Evolutionary conservation across 345 rosid genomes (phyloP).

Genomic region (Ricinus communis): DNA sequence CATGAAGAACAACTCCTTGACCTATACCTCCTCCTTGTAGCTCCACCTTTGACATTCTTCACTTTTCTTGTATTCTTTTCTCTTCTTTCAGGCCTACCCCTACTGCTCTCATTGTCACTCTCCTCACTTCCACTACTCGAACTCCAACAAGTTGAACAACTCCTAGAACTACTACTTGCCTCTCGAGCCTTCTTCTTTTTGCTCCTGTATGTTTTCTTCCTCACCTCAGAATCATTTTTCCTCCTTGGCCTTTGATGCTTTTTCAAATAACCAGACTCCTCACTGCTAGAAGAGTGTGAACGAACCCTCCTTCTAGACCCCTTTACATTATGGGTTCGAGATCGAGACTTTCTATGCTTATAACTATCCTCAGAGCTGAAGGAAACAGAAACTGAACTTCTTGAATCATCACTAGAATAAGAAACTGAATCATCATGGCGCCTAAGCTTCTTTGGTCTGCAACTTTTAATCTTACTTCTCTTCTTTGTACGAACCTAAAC

Average conservation of each 20-base stretch:
- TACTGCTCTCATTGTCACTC: slow-evolving; percentile 43
- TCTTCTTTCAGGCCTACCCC: slow-evolving; percentile 37
- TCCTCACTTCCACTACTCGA: slow-evolving; percentile 31
- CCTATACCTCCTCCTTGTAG: slow-evolving; percentile 31
- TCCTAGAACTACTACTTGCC: slow-evolving; percentile 39
- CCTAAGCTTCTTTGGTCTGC: slow-evolving; percentile 54
- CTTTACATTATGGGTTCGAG: slow-evolving; percentile 39
- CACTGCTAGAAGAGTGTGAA: slow-evolving; percentile 45
- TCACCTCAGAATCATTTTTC: slow-evolving; percentile 25
- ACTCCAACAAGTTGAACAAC: slow-evolving; percentile 43
- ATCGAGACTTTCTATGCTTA: slow-evolving; percentile 46
- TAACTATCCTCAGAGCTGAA: slow-evolving; percentile 53
- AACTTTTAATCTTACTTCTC: slow-evolving; percentile 48
- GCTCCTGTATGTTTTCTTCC: slow-evolving; percentile 28
- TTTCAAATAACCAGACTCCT: slow-evolving; percentile 32
- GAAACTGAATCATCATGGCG: slow-evolving; percentile 38
- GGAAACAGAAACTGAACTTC: slow-evolving; percentile 40
- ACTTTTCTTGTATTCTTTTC: slow-evolving; percentile 21
- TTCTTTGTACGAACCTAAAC: slow-evolving; percentile 52
- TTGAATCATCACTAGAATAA: slow-evolving; percentile 43
- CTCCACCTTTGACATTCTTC: slow-evolving; percentile 25
- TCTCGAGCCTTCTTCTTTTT: slow-evolving; percentile 39
- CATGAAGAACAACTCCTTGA: slow-evolving; percentile 39
- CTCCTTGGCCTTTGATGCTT: slow-evolving; percentile 46
- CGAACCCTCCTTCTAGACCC: slow-evolving; percentile 52